phyloP scores from a whole-genome alignment of 306 rosid species.

The Acacia crassicarpa region DNA sequence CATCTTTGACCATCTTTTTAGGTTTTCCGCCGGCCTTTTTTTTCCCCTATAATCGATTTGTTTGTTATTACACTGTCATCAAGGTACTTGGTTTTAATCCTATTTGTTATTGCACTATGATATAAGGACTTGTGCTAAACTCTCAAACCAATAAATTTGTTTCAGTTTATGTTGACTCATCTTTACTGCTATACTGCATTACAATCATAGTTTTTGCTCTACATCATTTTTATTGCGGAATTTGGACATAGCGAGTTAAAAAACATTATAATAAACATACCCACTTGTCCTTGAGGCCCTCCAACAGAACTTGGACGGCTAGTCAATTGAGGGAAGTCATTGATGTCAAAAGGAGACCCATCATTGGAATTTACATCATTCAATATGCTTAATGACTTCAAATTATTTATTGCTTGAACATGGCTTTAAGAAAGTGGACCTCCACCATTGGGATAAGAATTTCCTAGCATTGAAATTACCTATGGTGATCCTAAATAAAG shows the following conservation, averaged over 20 bases:
- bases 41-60: no score
- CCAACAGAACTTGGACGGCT: conserved; percentile 98
- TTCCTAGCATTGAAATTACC: conserved; percentile 84
- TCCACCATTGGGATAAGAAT: conserved; percentile 81
- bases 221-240: conserved; percentile 25
- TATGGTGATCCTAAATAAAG: conserved; percentile 85
- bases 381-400: conserved; percentile 89
- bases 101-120: no score
- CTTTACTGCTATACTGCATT: no score
- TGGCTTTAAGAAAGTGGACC: conserved; percentile 88
- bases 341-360: conserved; percentile 82
- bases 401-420: conserved; percentile 69
- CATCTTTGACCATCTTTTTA: no score
- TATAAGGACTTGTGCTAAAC: no score
- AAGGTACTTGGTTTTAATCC: no score
- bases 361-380: conserved; percentile 86
- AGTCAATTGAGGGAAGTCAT: conserved; percentile 88
- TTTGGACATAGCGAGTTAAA: conserved; percentile 20
- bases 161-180: no score
- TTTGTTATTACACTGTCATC: no score
- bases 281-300: conserved; percentile 96
- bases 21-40: no score
- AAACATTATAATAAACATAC: conserved; percentile 42
- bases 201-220: conserved; percentile 18
- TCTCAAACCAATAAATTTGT: no score